These are phyloP conservation scores for Dipteronia dyeriana DNA, from an alignment of 345 rosid genomes.

Conservation along the genomic window DNA sequence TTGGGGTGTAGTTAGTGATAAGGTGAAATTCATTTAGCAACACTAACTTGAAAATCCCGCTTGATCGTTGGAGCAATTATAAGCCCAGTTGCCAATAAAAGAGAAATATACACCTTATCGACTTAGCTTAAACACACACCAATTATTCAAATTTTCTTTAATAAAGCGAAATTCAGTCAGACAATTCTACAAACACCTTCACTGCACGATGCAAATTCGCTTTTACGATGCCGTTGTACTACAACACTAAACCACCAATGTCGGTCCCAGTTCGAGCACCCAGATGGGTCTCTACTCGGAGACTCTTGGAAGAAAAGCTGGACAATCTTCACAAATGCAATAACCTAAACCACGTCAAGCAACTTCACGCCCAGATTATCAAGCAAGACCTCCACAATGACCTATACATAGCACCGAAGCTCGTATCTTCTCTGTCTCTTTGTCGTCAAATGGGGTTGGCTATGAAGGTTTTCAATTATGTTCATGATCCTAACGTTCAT, in stretches of 20 bases:
- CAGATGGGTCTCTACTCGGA: constrained; percentile 64
- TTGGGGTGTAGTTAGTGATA: no score
- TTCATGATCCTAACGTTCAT: constrained; percentile 54
- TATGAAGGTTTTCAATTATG: constrained; percentile 58
- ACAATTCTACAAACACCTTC: no score
- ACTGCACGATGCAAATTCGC: background rate
- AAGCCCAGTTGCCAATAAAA: no score
- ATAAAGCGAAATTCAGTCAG: no score
- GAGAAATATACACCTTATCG: no score
- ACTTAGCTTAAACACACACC: no score
- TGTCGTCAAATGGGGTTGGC: constrained; percentile 62
- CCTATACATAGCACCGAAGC: constrained; percentile 61
- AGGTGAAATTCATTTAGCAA: no score
- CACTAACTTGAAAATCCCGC: no score
- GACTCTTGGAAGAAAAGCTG: constrained; percentile 66
- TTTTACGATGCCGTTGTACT: constrained; percentile 17
- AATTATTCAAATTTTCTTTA: no score
- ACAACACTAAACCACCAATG: constrained; percentile 29
- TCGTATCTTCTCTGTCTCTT: constrained; percentile 64
- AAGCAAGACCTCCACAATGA: constrained; percentile 60
- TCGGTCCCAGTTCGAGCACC: constrained; percentile 63
- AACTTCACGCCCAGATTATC: constrained; percentile 71
- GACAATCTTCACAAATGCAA: constrained; percentile 72
- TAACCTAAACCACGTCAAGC: constrained; percentile 60
- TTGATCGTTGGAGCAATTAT: no score